Base-by-base conservation (phyloP, 2,329 filamentous ascomycete species). In the Diaporthe australafricana region DNA sequence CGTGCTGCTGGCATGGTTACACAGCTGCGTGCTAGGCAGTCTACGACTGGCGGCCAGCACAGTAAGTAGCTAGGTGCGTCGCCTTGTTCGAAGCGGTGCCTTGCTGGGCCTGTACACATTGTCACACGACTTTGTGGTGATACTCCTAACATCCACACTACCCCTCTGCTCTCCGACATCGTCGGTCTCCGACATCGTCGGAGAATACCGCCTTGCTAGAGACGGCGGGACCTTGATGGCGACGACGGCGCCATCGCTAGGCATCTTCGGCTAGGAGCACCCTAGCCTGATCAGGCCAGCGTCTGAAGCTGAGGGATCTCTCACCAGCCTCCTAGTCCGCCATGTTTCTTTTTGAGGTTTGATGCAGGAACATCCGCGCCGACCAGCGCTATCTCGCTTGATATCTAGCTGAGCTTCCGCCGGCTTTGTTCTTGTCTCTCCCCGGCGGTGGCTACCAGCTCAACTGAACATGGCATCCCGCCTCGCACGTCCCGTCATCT, bases 341-440 rank as follows among this genome's bases (percentile, higher is more conserved):
- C 30, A 4, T 22, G 42, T 38, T 25, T 5, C 40, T n/a, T 7
- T 7, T 25, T 27, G n/a, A 50, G 38, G 11, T 2, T 35, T 8
- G 11, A 30, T n/a, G 16, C 25, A 47, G 57, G 56, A n/a, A 47
- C 57, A 32, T 16, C 9, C 25, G 20, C 57, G 3, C 27, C 12
- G 57, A n/a, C 42, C 27, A 32, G 25, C 17, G 40, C 40, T 16
- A n/a, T 30, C 22, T 22, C 60, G 14, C n/a, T n/a, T 7, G 20
- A 9, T 32, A 14, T 38, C n/a, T 35, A 45, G 12, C 45, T 50
- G n/a, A 27, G 8, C 60, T 25, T 38, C 4, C 30, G 30, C 30
- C 30, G 30, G 45, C 60, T 65, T 65, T 65, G 60, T 65, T n/a
- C n/a, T 12, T 45, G 27, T 35, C 11, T 25, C n/a, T 20, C 30